These are phyloP conservation scores for Mucor sp. DNA, from an alignment of 371 early-diverging fungal genomes.

Conservation along the genomic window DNA sequence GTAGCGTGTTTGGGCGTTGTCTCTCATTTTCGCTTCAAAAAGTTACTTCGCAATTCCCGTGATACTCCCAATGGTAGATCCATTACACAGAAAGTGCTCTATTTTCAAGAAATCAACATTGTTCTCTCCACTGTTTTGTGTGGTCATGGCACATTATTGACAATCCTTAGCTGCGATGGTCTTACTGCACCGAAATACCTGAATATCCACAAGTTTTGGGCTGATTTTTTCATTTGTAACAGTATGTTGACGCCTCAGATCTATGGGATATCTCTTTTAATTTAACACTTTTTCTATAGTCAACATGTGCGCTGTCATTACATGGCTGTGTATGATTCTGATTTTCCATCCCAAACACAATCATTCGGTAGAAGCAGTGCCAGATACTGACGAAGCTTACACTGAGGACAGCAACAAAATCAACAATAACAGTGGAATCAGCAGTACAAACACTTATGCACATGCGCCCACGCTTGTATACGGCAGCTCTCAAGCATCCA, in stretches of 20 bases:
- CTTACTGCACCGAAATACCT: slow-evolving; percentile 31
- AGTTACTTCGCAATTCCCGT: slow-evolving; percentile 32
- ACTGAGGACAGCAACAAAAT: background rate
- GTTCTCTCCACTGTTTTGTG: slow-evolving; percentile 40
- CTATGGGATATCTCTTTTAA: background rate
- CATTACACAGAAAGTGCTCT: slow-evolving; percentile 43
- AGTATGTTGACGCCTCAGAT: slow-evolving; percentile 21
- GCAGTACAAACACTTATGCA: slow-evolving; percentile 4
- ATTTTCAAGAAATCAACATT: slow-evolving; percentile 54
- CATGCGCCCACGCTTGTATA: slow-evolving; percentile 12
- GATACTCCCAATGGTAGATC: slow-evolving; percentile 37
- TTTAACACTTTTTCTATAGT: slow-evolving; percentile 6
- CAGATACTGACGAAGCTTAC: background rate
- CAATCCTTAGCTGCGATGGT: slow-evolving; percentile 46
- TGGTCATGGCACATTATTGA: slow-evolving; percentile 30
- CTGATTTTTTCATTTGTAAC: slow-evolving; percentile 53
- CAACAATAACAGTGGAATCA: slow-evolving; percentile 12
- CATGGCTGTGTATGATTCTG: slow-evolving; percentile 31
- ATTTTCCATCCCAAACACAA: slow-evolving; percentile 29
- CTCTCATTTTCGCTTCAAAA: slow-evolving; percentile 49
- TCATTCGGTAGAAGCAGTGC: background rate
- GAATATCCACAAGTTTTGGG: slow-evolving; percentile 49
- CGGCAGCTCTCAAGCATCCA: slow-evolving; percentile 13
- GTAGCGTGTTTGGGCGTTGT: slow-evolving; percentile 42
- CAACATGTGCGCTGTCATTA: slow-evolving; percentile 28